Percentiles rank a stretch among this genome's conserved stretches.
Conservation (phyloP, 164 flowering plant genomes). For the Aristolochia fimbriata region DNA sequence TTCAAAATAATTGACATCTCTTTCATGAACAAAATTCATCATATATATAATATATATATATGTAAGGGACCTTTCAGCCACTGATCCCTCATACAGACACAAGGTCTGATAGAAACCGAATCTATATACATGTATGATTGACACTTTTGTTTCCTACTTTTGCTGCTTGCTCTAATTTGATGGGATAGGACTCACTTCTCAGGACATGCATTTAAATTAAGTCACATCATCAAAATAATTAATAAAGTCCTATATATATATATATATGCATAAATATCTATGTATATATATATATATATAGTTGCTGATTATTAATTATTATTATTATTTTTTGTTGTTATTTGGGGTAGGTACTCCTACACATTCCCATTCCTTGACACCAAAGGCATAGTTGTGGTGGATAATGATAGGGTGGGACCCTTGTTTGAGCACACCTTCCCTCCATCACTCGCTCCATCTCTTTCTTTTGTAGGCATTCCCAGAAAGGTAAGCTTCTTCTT, state of each 20-base stretch:
- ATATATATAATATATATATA: no score
- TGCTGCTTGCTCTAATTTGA: not conserved
- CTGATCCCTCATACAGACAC: not conserved
- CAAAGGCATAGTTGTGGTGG: slow-evolving; percentile 75
- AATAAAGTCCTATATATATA: no score
- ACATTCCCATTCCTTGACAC: slow-evolving; percentile 92
- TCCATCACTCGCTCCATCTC: slow-evolving; percentile 83
- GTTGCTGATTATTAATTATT: not conserved
- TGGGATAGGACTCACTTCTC: no score
- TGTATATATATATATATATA: no score
- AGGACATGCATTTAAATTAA: not conserved
- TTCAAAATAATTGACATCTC: not conserved
- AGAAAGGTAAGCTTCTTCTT: slow-evolving; percentile 46
- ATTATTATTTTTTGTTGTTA: no score
- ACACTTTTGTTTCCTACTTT: not conserved
- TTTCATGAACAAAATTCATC: not conserved
- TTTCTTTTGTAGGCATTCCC: slow-evolving; percentile 81
- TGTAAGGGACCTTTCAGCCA: not conserved
- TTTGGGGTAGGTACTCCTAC: slow-evolving; percentile 66
- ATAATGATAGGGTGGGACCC: slow-evolving; percentile 92
- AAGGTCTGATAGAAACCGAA: not conserved
- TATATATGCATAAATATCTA: no score
- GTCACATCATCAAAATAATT: no score
- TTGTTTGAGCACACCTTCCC: slow-evolving; percentile 90
- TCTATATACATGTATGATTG: not conserved